Evolutionary conservation across 2,329 filamentous ascomycete genomes (phyloP).

Genomic region (Alternaria rosae): DNA sequence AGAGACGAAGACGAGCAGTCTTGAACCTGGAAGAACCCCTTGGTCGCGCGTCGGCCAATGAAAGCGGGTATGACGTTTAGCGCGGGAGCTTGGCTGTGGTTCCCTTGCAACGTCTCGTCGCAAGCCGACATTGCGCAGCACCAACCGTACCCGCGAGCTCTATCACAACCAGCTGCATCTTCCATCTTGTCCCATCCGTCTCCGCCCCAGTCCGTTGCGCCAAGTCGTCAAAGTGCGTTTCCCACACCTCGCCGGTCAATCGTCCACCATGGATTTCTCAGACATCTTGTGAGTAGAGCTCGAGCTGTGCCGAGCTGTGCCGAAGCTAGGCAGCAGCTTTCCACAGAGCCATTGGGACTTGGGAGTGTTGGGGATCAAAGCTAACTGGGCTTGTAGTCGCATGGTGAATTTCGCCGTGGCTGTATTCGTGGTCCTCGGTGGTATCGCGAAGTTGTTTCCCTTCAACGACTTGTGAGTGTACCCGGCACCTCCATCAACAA

Average conservation of each 20-base stretch:
- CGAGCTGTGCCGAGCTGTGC: conserved; percentile 20
- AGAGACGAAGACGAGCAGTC: not conserved
- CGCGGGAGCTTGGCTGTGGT: conserved; percentile 13
- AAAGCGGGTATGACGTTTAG: conserved; percentile 19
- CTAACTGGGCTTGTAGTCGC: conserved; percentile 66
- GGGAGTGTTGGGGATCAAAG: not conserved
- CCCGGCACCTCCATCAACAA: conserved; percentile 23
- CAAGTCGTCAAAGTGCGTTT: conserved; percentile 43
- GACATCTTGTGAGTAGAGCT: conserved; percentile 79
- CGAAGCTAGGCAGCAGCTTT: conserved; percentile 28
- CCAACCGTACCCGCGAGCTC: conserved; percentile 11
- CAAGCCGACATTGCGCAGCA: conserved; percentile 20
- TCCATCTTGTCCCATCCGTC: conserved; percentile 11
- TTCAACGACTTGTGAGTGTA: conserved; percentile 52
- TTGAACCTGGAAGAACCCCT: conserved; percentile 3
- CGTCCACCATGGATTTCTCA: conserved; percentile 79
- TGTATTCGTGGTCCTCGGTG: conserved; percentile 86
- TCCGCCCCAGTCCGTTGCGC: not conserved
- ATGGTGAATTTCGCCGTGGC: conserved; percentile 92
- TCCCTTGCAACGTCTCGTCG: conserved; percentile 15
- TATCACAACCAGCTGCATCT: conserved; percentile 6
- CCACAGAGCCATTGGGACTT: conserved; percentile 9
- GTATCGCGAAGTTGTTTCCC: conserved; percentile 74
- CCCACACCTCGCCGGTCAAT: conserved; percentile 39
- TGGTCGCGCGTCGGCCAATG: conserved; percentile 11